These are phyloP conservation scores for Colletotrichum brevisporum DNA, from an alignment of 2,329 filamentous ascomycete genomes.

Conservation along the genomic window DNA sequence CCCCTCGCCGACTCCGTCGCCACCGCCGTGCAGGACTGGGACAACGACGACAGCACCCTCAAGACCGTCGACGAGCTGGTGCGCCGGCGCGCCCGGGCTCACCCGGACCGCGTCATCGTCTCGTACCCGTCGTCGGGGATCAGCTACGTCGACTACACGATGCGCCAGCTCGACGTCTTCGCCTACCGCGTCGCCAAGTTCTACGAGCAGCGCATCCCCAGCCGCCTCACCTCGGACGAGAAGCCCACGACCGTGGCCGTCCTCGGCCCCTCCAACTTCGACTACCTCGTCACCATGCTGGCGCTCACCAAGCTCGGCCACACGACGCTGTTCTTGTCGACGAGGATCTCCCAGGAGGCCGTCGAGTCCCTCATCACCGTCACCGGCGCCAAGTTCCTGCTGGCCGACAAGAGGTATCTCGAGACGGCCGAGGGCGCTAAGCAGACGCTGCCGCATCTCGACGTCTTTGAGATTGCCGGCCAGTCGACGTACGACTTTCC, in stretches of 20 bases:
- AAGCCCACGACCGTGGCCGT: conserved; percentile 60
- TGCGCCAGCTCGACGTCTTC: conserved; percentile 60
- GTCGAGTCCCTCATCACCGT: conserved; percentile 48
- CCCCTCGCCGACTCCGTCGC: neutral
- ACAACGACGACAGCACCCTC: conserved; percentile 43
- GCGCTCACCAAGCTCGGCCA: conserved; percentile 69
- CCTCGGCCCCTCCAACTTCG: conserved; percentile 66
- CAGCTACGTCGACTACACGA: conserved; percentile 62
- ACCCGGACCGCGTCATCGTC: conserved; percentile 52
- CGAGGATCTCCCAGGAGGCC: conserved; percentile 50
- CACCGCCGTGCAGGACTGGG: neutral
- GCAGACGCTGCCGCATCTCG: conserved; percentile 38
- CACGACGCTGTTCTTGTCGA: conserved; percentile 57
- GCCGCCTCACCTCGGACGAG: conserved; percentile 43
- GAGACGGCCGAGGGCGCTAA: conserved; percentile 43
- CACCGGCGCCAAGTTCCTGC: conserved; percentile 45
- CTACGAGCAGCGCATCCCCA: conserved; percentile 44
- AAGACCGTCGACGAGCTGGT: conserved; percentile 46
- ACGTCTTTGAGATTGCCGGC: conserved; percentile 47
- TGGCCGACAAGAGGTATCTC: conserved; percentile 45
- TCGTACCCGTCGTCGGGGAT: conserved; percentile 60
- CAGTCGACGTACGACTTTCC: conserved; percentile 48
- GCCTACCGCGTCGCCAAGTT: conserved; percentile 46
- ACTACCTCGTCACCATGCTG: conserved; percentile 67
- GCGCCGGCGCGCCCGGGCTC: conserved; percentile 44